phyloP scores from a whole-genome alignment of 495 filamentous ascomycete species.

The Daldinia vernicosa region DNA sequence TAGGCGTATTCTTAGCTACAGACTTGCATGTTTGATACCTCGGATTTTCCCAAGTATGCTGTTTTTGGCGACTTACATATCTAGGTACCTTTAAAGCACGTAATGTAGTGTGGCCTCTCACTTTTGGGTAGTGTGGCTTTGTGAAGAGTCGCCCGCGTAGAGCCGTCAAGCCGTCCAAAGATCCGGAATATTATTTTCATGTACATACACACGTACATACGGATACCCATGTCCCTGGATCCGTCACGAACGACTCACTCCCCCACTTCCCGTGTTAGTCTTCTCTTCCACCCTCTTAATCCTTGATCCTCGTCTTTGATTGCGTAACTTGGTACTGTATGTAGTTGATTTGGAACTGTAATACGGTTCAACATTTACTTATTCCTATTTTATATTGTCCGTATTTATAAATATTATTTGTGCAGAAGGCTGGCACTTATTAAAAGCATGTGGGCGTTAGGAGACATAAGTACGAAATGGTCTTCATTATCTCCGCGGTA shows the following conservation, averaged over 20 bases:
- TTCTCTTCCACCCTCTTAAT: neutral
- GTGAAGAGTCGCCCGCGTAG: neutral
- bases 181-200: neutral
- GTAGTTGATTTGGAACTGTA: neutral
- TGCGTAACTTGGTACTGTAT: slow-evolving; percentile 4
- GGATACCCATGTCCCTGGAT: neutral
- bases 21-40: neutral
- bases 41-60: neutral
- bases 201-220: neutral
- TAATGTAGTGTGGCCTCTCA: neutral
- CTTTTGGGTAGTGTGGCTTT: neutral
- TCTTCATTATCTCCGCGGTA: neutral
- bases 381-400: neutral
- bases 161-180: neutral
- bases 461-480: neutral
- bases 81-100: no score
- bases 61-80: neutral
- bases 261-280: neutral
- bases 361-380: neutral
- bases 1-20: neutral
- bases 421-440: neutral
- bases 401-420: neutral
- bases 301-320: slow-evolving; percentile 6
- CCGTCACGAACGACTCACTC: neutral
- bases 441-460: neutral